Evolutionary conservation across 106 monocot genomes (phyloP), one percentile per base, ranked within the genome.

Genomic region (Acanthochlamys bracteata): DNA sequence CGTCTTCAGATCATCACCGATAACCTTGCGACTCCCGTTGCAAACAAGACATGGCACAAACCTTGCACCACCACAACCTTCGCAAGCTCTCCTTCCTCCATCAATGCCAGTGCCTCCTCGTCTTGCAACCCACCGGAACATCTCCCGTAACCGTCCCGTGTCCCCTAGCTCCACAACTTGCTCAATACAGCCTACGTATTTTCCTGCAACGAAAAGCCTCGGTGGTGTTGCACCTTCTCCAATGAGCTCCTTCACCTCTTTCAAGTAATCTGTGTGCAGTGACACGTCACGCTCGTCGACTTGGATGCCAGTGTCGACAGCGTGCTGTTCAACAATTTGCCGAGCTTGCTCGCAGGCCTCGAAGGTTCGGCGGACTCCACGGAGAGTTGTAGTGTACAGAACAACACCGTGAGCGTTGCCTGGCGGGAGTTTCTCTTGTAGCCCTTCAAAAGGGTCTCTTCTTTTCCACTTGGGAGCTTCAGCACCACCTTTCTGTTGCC

Each of bases 221-320:
- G 96, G 91, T 51, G 83, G 82, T 53, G 60, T 56, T 1, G 22
- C 73, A n/a, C 53, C 76, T 33, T 91, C 96, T 14, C 78, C 90
- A 0, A 62, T 65, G 41, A 93, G 39, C 66, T 82, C 88, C 66
- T 78, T 56, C 71, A 96, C 64, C 80, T 96, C 88, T 74, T 72
- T 83, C 61, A 96, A 65, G 74, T 76, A 96, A 69, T 88, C 85
- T 3, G 78, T 80, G 59, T 96, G 96, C 60, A 96, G 76, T 20
- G 96, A 80, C 55, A 91, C 85, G 70, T 96, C 96, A 11, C 96
- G 63, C 80, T 96, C 96, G 74, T 88, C 84, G 42, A 91, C 69
- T 41, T 39, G 71, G 27, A 78, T 55, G 39, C 75, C 83, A 19
- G 43, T 67, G 20, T 76, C 74, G 23, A 42, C 60, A 20, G 82